Evolutionary conservation across 805 yeast genomes (phyloP).

Genomic region (Diddensiella transvaalensis): DNA sequence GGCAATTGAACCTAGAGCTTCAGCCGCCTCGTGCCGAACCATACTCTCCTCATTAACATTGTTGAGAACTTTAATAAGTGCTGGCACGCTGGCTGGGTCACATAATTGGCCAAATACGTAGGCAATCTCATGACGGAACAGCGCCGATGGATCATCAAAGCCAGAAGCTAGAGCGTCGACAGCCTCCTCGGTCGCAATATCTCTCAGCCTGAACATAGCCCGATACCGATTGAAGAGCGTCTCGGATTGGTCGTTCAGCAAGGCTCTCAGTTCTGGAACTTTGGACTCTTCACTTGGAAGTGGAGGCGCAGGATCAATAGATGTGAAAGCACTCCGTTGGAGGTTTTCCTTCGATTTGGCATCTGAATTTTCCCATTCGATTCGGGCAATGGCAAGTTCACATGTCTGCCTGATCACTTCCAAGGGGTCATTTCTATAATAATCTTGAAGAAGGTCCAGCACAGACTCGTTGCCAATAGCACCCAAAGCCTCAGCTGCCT

Average conservation of each 20-base stretch:
- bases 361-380: constrained; percentile 83
- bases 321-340: constrained; percentile 72
- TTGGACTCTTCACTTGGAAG: constrained; percentile 63
- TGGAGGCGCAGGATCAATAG: constrained; percentile 99
- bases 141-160: constrained; percentile 83
- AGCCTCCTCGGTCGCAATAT: constrained; percentile 90
- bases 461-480: constrained; percentile 84
- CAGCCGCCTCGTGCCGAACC: constrained; percentile 99
- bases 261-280: constrained; percentile 59
- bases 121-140: constrained; percentile 96
- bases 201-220: constrained; percentile 97
- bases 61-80: constrained; percentile 75
- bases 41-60: constrained; percentile 84
- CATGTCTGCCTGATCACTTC: constrained; percentile 95
- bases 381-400: constrained; percentile 93
- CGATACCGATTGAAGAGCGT: constrained; percentile 93
- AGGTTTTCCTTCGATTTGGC: constrained; percentile 61
- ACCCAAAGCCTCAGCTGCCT: constrained; percentile 98
- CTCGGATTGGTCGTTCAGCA: constrained; percentile 69
- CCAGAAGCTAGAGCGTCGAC: constrained; percentile 89
- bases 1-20: constrained; percentile 95
- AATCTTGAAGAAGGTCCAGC: constrained; percentile 59
- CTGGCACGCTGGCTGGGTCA: constrained; percentile 87
- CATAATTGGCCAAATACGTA: constrained; percentile 97
- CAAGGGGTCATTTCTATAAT: constrained; percentile 67